Evolutionary conservation across 371 early-diverging fungal genomes (phyloP).

Genomic region (Mortierella sp.): DNA sequence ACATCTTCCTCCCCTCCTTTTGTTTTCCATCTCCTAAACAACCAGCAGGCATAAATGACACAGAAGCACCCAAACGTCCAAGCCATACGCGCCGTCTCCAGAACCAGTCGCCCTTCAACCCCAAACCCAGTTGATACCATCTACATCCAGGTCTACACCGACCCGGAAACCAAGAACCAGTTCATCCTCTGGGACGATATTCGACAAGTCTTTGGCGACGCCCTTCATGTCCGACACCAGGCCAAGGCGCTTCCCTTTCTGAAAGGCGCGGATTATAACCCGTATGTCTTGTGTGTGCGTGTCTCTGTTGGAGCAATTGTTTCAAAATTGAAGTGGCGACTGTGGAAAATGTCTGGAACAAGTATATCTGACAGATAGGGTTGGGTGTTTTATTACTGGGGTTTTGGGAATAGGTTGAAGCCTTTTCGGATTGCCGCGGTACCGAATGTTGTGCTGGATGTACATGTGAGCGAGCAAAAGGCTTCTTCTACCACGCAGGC

Average conservation of each 20-base stretch:
- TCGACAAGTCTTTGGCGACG: background rate
- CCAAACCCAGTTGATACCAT: background rate
- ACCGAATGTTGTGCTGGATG: background rate
- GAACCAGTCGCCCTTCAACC: background rate
- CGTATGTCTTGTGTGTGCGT: background rate
- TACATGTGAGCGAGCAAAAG: background rate
- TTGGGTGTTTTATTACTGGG: background rate
- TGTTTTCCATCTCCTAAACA: background rate
- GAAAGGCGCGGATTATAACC: background rate
- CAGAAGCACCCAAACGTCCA: background rate
- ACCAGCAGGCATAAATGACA: background rate
- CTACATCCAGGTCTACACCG: background rate
- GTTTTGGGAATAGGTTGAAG: background rate
- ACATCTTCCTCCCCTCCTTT: background rate
- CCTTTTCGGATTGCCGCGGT: background rate
- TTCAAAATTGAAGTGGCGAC: background rate
- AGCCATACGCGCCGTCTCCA: background rate
- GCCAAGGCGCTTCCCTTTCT: background rate
- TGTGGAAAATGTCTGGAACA: background rate
- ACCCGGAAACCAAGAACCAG: background rate
- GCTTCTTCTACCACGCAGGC: too few species aligned
- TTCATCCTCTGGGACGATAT: conserved; percentile 4
- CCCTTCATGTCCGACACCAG: background rate
- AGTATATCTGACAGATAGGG: background rate
- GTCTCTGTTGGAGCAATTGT: background rate